A percentile compares a stretch with the other conserved stretches of the same genome.
Evolutionary conservation across 352 stramenopile genomes (phyloP).

Genomic region (Globisporangium paroecandrum): DNA sequence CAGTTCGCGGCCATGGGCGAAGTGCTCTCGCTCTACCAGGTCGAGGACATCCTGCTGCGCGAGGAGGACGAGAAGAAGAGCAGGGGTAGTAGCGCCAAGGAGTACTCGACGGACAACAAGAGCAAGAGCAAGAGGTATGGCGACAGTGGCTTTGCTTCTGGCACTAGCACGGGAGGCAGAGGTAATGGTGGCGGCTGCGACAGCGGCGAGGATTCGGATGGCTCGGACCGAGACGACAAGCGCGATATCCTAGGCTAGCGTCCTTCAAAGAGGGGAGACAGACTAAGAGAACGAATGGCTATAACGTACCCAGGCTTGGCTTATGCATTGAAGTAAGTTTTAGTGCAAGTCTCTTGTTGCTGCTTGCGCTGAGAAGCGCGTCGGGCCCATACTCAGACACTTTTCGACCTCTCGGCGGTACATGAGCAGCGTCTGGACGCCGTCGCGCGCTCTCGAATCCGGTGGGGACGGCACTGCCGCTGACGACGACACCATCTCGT

Average conservation of each 20-base stretch:
- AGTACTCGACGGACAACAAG: constrained; percentile 8
- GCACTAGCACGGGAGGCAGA: background rate
- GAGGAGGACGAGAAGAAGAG: constrained; percentile 43
- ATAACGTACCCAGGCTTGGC: background rate
- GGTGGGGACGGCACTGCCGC: constrained; percentile 2
- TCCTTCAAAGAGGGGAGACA: too few species aligned
- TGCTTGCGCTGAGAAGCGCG: constrained; percentile 17
- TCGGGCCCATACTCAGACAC: constrained; percentile 31
- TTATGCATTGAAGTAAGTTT: background rate
- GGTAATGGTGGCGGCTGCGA: constrained; percentile 12
- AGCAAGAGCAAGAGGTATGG: constrained; percentile 12
- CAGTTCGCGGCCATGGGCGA: constrained; percentile 39
- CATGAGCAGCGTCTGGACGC: constrained; percentile 57
- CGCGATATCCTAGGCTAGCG: constrained; percentile 36
- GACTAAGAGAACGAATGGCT: background rate
- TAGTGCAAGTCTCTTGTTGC: background rate
- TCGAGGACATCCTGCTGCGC: constrained; percentile 40
- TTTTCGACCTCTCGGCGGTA: constrained; percentile 67
- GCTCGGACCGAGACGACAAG: constrained; percentile 24
- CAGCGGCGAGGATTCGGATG: constrained; percentile 25
- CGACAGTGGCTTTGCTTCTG: constrained; percentile 2
- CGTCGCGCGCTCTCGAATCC: constrained; percentile 39
- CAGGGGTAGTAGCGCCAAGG: background rate
- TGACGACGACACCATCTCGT: background rate
- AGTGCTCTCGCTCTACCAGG: constrained; percentile 36